A percentile compares a stretch with the other conserved stretches of the same genome.
Conservation (phyloP, 2,329 filamentous ascomycete genomes). For the Hymenoscyphus infarciens region DNA sequence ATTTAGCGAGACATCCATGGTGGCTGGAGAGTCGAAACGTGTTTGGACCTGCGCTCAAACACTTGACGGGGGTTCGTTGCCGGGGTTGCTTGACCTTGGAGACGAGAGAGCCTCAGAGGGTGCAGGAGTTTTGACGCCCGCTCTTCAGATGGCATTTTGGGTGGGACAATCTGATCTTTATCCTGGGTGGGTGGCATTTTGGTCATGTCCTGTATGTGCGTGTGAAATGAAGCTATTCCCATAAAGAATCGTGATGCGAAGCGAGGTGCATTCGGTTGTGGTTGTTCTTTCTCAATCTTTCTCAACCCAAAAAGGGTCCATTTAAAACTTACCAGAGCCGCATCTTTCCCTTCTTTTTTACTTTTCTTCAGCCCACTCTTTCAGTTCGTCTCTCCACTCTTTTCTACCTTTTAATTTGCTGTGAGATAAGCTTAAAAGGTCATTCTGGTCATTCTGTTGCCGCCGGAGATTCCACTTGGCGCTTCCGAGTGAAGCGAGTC, state of each 20-base stretch:
- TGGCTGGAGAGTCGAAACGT: constrained; percentile 13
- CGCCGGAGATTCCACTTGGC: background rate
- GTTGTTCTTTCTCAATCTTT: background rate
- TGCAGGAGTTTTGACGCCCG: background rate
- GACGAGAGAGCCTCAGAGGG: background rate
- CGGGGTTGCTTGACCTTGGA: background rate
- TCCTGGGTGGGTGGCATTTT: background rate
- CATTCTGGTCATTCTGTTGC: background rate
- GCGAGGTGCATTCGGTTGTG: background rate
- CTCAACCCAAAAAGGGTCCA: background rate
- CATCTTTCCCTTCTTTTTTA: background rate
- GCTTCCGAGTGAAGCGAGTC: background rate
- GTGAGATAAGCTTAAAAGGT: background rate
- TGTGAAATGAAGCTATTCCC: background rate
- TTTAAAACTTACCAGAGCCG: background rate
- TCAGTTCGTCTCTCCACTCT: background rate
- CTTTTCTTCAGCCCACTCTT: background rate
- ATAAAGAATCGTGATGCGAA: background rate
- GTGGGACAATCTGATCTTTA: background rate
- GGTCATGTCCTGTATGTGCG: background rate
- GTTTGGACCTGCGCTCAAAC: constrained; percentile 16
- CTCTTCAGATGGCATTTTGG: background rate
- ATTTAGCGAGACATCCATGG: background rate
- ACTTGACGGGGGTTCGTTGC: background rate
- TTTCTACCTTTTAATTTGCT: background rate